Conservation (phyloP, 2,329 filamentous ascomycete species). For the Rutstroemia sydowiana region DNA sequence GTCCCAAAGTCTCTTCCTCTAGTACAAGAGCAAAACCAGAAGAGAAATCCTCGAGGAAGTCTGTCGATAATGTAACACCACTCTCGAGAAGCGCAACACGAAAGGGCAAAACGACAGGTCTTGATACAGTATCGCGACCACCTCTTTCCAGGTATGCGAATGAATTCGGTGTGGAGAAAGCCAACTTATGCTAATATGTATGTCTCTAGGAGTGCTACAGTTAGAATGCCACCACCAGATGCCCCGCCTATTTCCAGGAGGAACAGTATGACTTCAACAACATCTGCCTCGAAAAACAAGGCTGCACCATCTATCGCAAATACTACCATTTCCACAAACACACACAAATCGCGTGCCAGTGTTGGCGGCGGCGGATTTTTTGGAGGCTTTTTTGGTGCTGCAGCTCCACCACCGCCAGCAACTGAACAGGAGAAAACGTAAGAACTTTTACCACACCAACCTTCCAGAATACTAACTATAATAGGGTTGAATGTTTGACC, state of each 20-base stretch:
- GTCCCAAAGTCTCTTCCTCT: slow-evolving; percentile 14
- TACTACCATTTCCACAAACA: slow-evolving; percentile 7
- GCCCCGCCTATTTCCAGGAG: slow-evolving; percentile 17
- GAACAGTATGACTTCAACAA: slow-evolving; percentile 19
- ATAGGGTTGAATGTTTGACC: slow-evolving; percentile 62
- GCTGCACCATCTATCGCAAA: slow-evolving; percentile 14
- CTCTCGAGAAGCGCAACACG: slow-evolving; percentile 18
- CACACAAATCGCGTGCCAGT: slow-evolving; percentile 15
- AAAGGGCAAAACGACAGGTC: slow-evolving; percentile 16
- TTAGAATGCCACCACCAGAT: slow-evolving; percentile 10
- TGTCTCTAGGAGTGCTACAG: slow-evolving; percentile 11
- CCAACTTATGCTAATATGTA: slow-evolving; percentile 14
- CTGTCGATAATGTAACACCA: slow-evolving; percentile 10
- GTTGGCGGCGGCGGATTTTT: too few relatives aligned
- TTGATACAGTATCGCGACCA: slow-evolving; percentile 15
- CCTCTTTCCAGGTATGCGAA: slow-evolving; percentile 22
- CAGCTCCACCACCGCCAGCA: neutral
- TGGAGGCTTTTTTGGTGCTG: slow-evolving; percentile 20
- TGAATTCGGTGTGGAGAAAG: neutral
- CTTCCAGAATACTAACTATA: slow-evolving; percentile 13
- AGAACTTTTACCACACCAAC: slow-evolving; percentile 1
- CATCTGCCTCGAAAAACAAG: slow-evolving; percentile 15
- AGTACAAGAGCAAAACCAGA: slow-evolving; percentile 12
- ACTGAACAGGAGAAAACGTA: slow-evolving; percentile 26
- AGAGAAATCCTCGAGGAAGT: slow-evolving; percentile 10